Percentiles rank a stretch among this genome's conserved stretches.
Evolutionary conservation across 805 yeast genomes (phyloP).

Genomic region (Lachancea sp.): DNA sequence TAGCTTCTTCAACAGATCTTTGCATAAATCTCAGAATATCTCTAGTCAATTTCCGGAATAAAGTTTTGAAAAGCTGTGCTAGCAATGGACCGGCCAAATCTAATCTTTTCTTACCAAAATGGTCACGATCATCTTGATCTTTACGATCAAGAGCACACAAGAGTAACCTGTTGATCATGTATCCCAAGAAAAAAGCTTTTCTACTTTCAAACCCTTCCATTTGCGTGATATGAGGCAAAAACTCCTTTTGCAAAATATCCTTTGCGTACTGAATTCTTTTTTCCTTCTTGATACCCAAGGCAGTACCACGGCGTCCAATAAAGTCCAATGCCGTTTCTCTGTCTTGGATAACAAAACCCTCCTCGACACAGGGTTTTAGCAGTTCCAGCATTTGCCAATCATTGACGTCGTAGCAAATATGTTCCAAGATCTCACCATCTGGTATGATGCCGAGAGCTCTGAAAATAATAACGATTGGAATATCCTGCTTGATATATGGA

Average conservation of each 20-base stretch:
- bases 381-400: conserved; percentile 99
- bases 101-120: conserved; percentile 95
- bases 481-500: conserved; percentile 94
- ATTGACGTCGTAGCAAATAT: conserved; percentile 92
- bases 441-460: conserved; percentile 98
- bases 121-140: conserved; percentile 99
- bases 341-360: conserved; percentile 96
- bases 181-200: conserved; percentile 95
- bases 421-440: conserved; percentile 97
- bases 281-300: conserved; percentile 91
- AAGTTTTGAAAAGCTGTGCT: conserved; percentile 89
- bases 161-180: conserved; percentile 92
- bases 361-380: conserved; percentile 98
- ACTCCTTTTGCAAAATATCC: conserved; percentile 92
- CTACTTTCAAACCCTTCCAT: conserved; percentile 95
- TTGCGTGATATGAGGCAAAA: conserved; percentile 95
- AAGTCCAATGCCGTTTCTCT: conserved; percentile 96
- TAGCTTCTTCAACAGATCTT: conserved; percentile 96
- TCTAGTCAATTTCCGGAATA: conserved; percentile 89
- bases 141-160: conserved; percentile 95
- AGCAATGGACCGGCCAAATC: conserved; percentile 97
- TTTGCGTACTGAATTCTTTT: conserved; percentile 97
- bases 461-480: conserved; percentile 94
- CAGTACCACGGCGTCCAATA: conserved; percentile 97
- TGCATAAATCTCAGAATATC: conserved; percentile 98